phyloP scores from a whole-genome alignment of 345 rosid genomes.

The Mangifera indica region DNA sequence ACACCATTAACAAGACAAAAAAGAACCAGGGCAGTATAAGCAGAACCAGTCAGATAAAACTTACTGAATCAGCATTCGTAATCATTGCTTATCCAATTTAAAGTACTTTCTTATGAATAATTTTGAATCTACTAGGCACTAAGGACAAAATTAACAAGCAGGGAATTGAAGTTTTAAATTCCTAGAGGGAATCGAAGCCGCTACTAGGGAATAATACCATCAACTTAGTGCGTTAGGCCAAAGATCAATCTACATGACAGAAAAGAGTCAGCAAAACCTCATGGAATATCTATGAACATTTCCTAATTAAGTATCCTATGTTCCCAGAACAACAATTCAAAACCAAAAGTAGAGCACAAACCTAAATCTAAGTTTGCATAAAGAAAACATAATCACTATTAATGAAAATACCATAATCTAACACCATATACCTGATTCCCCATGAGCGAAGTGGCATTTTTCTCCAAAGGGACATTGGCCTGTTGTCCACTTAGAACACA shows the following conservation, averaged over 20 bases:
- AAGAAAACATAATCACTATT: not conserved
- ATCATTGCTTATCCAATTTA: not conserved
- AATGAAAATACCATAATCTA: conserved; percentile 3
- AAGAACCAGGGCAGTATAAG: not conserved
- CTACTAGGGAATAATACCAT: not conserved
- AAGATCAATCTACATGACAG: not conserved
- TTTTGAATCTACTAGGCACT: not conserved
- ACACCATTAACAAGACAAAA: not conserved
- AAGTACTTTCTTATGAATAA: not conserved
- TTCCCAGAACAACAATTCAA: not conserved
- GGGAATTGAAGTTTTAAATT: not conserved
- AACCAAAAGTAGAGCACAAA: conserved; percentile 5
- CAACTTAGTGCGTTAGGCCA: not conserved
- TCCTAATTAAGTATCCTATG: not conserved
- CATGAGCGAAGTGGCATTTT: conserved; percentile 95
- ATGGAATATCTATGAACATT: not conserved
- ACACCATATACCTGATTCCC: conserved; percentile 62
- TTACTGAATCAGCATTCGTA: not conserved
- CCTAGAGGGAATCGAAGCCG: not conserved
- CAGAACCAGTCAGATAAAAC: not conserved
- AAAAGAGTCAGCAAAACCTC: not conserved
- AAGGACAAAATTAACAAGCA: not conserved
- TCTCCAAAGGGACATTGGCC: conserved; percentile 91
- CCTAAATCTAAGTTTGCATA: not conserved
- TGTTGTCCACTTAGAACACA: conserved; percentile 71